Percentiles rank a stretch among this genome's conserved stretches.
These are phyloP conservation scores for Cerioporus squamosus DNA, from an alignment of 1,284 basidiomycete genomes.

Conservation along the genomic window DNA sequence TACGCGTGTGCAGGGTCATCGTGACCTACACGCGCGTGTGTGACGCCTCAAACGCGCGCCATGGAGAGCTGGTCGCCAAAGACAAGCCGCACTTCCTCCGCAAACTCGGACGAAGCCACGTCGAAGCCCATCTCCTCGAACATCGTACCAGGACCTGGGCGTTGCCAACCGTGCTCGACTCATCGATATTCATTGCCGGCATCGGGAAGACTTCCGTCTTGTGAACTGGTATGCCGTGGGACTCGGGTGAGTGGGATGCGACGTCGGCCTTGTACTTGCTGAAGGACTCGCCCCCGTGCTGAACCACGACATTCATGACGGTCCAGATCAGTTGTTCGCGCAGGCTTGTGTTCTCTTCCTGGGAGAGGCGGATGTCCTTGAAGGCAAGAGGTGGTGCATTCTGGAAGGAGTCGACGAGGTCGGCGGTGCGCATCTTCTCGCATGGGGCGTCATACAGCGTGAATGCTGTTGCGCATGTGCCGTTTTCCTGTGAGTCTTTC, in stretches of 20 bases:
- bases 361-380: conserved; percentile 30
- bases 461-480: conserved; percentile 33
- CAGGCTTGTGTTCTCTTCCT: conserved; percentile 15
- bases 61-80: conserved; percentile 8
- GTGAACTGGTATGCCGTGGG: background rate
- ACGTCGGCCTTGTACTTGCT: background rate
- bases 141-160: conserved; percentile 39
- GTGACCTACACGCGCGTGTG: background rate
- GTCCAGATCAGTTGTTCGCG: background rate
- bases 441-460: conserved; percentile 24
- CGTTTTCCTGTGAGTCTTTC: conserved; percentile 36
- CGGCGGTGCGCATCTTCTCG: conserved; percentile 26
- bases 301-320: background rate
- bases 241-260: background rate
- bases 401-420: conserved; percentile 24
- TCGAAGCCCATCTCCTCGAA: conserved; percentile 32
- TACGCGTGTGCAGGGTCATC: background rate
- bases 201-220: conserved; percentile 37
- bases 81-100: background rate
- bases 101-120: background rate
- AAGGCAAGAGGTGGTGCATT: conserved; percentile 27
- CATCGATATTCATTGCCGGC: conserved; percentile 42
- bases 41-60: background rate
- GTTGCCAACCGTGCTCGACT: conserved; percentile 40
- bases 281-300: background rate